Base-by-base conservation (phyloP, 495 filamentous ascomycete genomes). In the Tuber melanosporum region DNA sequence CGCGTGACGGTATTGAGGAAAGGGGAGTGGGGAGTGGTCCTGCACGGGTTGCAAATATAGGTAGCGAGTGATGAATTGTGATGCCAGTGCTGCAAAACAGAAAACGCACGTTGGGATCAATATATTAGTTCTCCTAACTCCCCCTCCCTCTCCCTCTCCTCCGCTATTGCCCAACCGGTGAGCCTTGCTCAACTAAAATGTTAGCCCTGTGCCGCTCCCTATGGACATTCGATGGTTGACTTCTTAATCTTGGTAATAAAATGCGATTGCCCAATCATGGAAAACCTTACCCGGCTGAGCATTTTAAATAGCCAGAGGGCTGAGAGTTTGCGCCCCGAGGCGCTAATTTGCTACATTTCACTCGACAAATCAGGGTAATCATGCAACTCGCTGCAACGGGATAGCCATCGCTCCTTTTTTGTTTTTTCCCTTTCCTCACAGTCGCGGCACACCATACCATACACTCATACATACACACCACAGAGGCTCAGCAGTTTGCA, bases 291-390 rank as follows among this genome's bases (percentile, higher is more conserved):
- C 26, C 57, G 57, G 57, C 26, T 66, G 57, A 66, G 57, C 57
- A 66, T 66, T 66, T 66, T 66, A 66, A 66, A 66, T 66, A 66
- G 57, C 57, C 57, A 66, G 57, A 36, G 57, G 57, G 57, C 57
- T 66, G 57, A 66, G 57, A 66, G 57, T 6, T 66, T 36, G 14
- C 9, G 15, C 57, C 57, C 57, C 17, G 57, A 19, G 26, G 57
- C 57, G 26, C 26, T 66, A 14, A 66, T 66, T 36, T 66, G 57
- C 32, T 36, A 66, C 12, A 66, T 36, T 36, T 66, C 57, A 66
- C 57, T 36, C 26, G 57, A 66, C 57, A 66, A 36, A 66, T 66
- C 57, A 66, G 57, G 57, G 57, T 66, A 66, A 19, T 36, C 26
- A 66, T 66, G 57, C 57, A 66, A 36, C 57, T 19, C 57, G 57